Evolutionary conservation across 2,329 filamentous ascomycete genomes (phyloP), one percentile per base, ranked within the genome.

Genomic region (Achaetomium macrosporum): DNA sequence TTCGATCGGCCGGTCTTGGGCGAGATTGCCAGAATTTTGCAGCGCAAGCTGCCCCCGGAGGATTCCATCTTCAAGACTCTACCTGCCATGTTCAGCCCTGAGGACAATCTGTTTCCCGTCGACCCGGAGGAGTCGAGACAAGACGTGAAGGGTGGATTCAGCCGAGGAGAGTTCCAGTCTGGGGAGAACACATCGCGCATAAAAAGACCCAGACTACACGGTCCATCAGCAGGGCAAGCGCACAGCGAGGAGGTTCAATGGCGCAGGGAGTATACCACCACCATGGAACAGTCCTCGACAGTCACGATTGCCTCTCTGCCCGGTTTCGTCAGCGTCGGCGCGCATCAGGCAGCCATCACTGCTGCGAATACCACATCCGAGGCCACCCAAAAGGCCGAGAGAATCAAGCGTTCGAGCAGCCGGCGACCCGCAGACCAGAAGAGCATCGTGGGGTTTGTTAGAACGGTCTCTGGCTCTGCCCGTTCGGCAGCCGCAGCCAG

Each of bases 11-110:
- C 74, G 1, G 74, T 83, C 1, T 75, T 93, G 11, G 75, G 78
- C 37, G 79, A 82, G 30, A 79, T 93, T 8, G 85, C 87, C 5
- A 82, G 77, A 45, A 92, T 95, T 16, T 72, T 96, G 5, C 70
- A 78, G 7, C 78, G 88, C 53, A 67, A 74, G 1, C 76, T 81
- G 35, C 86, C 88, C 10, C 68, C 75, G 1, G 71, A 79, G 46
- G 69, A 76, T 44, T 67, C 71, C 30, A 76, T 90, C 42, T 76
- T 77, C 47, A 73, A 76, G 47, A 68, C 68, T 6, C 70, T 83
- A 39, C 75, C 78, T 0, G 64, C 69, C 19, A 76, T 84, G 68
- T 78, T 77, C 52, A 76, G 71, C 41, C 71, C 75, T 0, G 82
- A 88, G 61, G 89, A 93, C 65, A 79, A 87, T 57, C 64, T 77